Evolutionary conservation across 176 grass and related monocot genomes (phyloP).

Genomic region (Triticum dicoccoides): DNA sequence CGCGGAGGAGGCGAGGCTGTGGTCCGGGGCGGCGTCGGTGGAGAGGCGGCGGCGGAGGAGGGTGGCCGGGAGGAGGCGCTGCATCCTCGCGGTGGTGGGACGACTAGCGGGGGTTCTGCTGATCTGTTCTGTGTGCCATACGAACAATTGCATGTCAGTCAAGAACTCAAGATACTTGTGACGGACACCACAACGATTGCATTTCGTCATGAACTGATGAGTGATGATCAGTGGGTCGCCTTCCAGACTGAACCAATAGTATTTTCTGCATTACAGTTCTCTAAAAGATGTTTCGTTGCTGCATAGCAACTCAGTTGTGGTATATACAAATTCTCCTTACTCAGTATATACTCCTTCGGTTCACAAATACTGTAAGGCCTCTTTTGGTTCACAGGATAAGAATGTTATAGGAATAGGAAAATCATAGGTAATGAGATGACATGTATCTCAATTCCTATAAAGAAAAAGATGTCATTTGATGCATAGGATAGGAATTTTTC

Average conservation of each 20-base stretch:
- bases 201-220: background rate
- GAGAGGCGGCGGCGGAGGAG: slow-evolving; percentile 7
- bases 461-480: no score
- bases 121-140: background rate
- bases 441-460: no score
- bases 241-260: no score
- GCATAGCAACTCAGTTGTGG: background rate
- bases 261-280: background rate
- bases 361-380: background rate
- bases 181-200: no score
- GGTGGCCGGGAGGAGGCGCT: slow-evolving; percentile 16
- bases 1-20: slow-evolving; percentile 34
- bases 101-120: background rate
- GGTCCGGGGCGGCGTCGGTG: slow-evolving; percentile 32
- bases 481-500: no score
- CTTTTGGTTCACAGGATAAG: no score
- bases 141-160: background rate
- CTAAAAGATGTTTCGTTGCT: background rate
- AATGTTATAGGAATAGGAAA: no score
- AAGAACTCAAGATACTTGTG: background rate
- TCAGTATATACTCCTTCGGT: no score
- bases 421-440: no score
- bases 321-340: no score
- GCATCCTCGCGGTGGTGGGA: slow-evolving; percentile 14
- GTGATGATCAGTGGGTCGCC: background rate